Percentiles rank a stretch among this genome's conserved stretches.
These are phyloP conservation scores for Candida boleticola DNA, from an alignment of 805 yeast species.

Conservation along the genomic window DNA sequence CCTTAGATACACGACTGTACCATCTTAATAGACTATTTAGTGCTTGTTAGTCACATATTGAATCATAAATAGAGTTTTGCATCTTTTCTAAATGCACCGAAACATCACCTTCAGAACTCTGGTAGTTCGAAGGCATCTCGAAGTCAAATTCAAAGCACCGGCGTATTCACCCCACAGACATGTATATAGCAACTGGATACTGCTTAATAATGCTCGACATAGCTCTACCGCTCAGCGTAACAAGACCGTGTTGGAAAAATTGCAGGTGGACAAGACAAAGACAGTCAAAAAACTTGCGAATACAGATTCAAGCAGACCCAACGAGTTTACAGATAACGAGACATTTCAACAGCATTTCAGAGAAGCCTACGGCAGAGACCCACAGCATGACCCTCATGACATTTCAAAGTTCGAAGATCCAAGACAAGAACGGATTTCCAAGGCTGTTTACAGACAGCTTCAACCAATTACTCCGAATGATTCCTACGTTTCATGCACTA, in stretches of 20 bases:
- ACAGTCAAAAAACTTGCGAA: too few species aligned
- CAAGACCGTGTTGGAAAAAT: not conserved
- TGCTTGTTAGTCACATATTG: too few species aligned
- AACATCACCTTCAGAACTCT: too few species aligned
- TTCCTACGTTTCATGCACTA: conserved; percentile 70
- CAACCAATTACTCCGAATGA: conserved; percentile 49
- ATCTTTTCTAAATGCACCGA: too few species aligned
- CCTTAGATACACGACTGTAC: too few species aligned
- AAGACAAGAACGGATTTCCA: conserved; percentile 1
- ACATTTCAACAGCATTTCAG: not conserved
- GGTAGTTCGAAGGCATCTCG: too few species aligned
- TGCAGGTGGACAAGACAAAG: not conserved
- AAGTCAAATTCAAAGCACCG: too few species aligned
- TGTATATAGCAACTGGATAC: too few species aligned
- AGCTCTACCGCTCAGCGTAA: not conserved
- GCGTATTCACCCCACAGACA: too few species aligned
- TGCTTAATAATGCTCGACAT: too few species aligned
- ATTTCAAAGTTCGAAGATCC: conserved; percentile 3
- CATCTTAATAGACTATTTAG: too few species aligned
- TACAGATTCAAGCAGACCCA: not conserved
- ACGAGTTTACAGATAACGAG: conserved; percentile 4
- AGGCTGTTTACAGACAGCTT: conserved; percentile 17
- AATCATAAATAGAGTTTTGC: too few species aligned
- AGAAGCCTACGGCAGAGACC: not conserved
- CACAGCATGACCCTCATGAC: not conserved